Evolutionary conservation across 179 eudicot species (phyloP).

Genomic region (Vitellaria paradoxa): DNA sequence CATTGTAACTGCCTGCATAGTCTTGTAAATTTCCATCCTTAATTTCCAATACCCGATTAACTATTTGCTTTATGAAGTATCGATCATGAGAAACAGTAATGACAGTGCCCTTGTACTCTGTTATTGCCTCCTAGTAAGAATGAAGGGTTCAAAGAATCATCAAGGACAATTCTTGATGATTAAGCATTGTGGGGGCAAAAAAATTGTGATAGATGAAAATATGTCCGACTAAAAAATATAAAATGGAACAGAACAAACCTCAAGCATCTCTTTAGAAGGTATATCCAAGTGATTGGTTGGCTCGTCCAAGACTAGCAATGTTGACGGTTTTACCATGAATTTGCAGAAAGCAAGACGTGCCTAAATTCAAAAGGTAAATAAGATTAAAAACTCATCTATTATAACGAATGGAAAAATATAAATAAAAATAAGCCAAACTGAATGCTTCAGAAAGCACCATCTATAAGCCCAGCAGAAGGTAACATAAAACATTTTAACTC

Average conservation of each 20-base stretch:
- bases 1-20: conserved; percentile 89
- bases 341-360: conserved; percentile 95
- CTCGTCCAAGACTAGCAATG: conserved; percentile 86
- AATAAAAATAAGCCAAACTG: not conserved
- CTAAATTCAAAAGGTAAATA: conserved; percentile 33
- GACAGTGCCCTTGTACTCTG: conserved; percentile 84
- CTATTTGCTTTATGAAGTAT: conserved; percentile 88
- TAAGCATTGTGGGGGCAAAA: not conserved
- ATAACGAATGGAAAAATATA: not conserved
- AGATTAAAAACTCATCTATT: conserved; percentile 2
- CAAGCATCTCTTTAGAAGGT: conserved; percentile 99
- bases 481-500: not conserved
- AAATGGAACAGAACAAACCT: conserved; percentile 42
- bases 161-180: not conserved
- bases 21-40: conserved; percentile 73
- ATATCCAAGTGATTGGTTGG: conserved; percentile 98
- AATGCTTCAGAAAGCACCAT: not conserved
- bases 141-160: conserved; percentile 11
- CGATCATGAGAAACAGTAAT: conserved; percentile 96
- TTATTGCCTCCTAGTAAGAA: conserved; percentile 78
- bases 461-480: not conserved
- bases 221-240: not conserved
- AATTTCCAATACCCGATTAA: conserved; percentile 91
- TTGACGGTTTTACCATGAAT: conserved; percentile 96
- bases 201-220: not conserved